phyloP scores from a whole-genome alignment of 2,329 filamentous ascomycete genomes.

The Sporothrix brunneoviolacea region DNA sequence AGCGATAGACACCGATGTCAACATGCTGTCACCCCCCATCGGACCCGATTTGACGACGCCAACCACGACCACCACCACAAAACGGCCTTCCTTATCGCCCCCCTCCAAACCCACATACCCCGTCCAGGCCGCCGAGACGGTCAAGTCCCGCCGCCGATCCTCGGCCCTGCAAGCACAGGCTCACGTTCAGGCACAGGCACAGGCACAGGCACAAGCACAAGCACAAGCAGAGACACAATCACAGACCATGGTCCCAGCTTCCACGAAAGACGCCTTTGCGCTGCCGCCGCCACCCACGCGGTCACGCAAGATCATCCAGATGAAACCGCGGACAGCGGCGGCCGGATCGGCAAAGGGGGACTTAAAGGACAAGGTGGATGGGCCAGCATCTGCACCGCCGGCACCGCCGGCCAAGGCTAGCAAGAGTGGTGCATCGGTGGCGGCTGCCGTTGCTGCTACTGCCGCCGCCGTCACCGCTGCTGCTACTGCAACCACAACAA shows the following conservation, averaged over 20 bases:
- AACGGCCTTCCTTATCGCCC: not conserved
- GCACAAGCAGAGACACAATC: not conserved
- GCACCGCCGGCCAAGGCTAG: not conserved
- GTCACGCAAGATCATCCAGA: conserved; percentile 94
- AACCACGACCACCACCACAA: not conserved
- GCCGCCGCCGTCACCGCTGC: not conserved
- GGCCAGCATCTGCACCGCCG: conserved; percentile 18
- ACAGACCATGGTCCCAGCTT: conserved; percentile 43
- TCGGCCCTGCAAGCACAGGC: conserved; percentile 26
- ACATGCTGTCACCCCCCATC: conserved; percentile 27
- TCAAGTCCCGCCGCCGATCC: conserved; percentile 46
- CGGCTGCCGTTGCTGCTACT: not conserved
- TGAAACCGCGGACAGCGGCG: conserved; percentile 61
- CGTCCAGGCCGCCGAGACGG: conserved; percentile 33
- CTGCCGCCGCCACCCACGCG: conserved; percentile 88
- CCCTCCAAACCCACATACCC: conserved; percentile 12
- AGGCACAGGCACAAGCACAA: not conserved
- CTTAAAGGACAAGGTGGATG: conserved; percentile 14
- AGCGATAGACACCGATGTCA: conserved; percentile 24
- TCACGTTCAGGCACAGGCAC: not conserved
- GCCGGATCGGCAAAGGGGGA: not conserved
- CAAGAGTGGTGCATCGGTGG: not conserved
- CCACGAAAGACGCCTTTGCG: conserved; percentile 60
- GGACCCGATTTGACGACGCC: conserved; percentile 3
- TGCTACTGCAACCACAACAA: not conserved